A percentile compares a stretch with the other conserved stretches of the same genome.
These are phyloP conservation scores for Suillus discolor DNA, from an alignment of 768 basidiomycete species.

Conservation along the genomic window DNA sequence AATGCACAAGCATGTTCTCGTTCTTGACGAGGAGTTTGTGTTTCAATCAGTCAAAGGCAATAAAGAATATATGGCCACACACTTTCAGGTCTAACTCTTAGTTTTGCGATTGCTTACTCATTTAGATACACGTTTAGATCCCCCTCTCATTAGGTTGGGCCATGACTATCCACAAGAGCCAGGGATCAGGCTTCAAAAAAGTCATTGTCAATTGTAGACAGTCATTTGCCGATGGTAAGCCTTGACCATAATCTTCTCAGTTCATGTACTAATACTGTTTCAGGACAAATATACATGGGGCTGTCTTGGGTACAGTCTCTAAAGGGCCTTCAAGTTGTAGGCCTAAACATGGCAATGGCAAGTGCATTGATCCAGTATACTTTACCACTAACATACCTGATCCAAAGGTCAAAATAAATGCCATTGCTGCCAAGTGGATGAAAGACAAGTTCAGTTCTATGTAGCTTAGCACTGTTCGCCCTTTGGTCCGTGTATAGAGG, in stretches of 20 bases:
- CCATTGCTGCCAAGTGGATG: not conserved
- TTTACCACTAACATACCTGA: not conserved
- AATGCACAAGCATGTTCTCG: not conserved
- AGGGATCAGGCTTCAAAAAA: not conserved
- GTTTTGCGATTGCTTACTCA: not conserved
- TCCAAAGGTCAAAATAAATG: not conserved
- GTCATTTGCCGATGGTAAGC: not conserved
- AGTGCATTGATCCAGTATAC: not conserved
- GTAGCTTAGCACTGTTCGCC: too few species aligned
- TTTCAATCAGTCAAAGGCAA: not conserved
- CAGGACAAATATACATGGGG: not conserved
- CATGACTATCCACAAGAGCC: not conserved
- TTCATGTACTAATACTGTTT: not conserved
- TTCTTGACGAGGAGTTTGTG: not conserved
- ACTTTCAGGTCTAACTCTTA: not conserved
- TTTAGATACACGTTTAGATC: not conserved
- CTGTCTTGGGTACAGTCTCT: not conserved
- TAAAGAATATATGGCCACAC: not conserved
- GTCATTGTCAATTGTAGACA: not conserved
- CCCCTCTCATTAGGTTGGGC: not conserved
- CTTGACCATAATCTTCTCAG: not conserved
- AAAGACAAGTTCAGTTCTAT: not conserved
- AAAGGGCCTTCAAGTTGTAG: not conserved
- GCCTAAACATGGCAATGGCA: not conserved
- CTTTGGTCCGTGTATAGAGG: too few species aligned